Conservation (phyloP, 805 yeast species). For the Spathaspora hagerdaliae region DNA sequence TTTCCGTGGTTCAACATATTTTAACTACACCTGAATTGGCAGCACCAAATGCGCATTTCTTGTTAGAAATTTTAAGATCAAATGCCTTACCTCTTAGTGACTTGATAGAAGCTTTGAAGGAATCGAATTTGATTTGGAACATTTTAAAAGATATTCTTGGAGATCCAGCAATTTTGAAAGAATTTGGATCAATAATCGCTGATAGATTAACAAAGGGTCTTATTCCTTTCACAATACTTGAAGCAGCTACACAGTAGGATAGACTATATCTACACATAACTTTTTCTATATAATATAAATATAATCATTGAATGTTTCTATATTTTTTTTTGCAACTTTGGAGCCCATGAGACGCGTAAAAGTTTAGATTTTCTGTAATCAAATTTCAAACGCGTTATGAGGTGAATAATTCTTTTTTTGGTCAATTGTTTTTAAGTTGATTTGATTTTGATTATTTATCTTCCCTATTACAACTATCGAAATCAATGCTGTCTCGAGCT, state of each 20-base stretch:
- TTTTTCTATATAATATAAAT: too few relatives aligned
- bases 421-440: too few relatives aligned
- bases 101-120: slow-evolving; percentile 16
- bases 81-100: slow-evolving; percentile 18
- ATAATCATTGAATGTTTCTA: too few relatives aligned
- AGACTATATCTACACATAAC: too few relatives aligned
- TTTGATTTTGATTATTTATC: too few relatives aligned
- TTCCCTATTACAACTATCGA: too few relatives aligned
- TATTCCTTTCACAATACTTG: slow-evolving; percentile 8
- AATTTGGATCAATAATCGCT: slow-evolving; percentile 14
- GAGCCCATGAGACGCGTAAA: too few relatives aligned
- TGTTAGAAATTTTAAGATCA: slow-evolving; percentile 18
- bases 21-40: slow-evolving; percentile 23
- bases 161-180: slow-evolving; percentile 16
- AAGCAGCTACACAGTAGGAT: background rate
- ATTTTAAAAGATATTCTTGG: slow-evolving; percentile 15
- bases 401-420: too few relatives aligned
- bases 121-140: slow-evolving; percentile 14
- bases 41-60: slow-evolving; percentile 23
- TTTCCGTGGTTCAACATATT: slow-evolving; percentile 19
- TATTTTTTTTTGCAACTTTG: too few relatives aligned
- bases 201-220: slow-evolving; percentile 17
- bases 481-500: slow-evolving; percentile 28
- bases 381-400: too few relatives aligned
- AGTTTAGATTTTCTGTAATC: too few relatives aligned